Percentiles rank a stretch among this genome's conserved stretches.
Conservation (phyloP, 2,329 filamentous ascomycete genomes). For the Fusarium mangiferae region DNA sequence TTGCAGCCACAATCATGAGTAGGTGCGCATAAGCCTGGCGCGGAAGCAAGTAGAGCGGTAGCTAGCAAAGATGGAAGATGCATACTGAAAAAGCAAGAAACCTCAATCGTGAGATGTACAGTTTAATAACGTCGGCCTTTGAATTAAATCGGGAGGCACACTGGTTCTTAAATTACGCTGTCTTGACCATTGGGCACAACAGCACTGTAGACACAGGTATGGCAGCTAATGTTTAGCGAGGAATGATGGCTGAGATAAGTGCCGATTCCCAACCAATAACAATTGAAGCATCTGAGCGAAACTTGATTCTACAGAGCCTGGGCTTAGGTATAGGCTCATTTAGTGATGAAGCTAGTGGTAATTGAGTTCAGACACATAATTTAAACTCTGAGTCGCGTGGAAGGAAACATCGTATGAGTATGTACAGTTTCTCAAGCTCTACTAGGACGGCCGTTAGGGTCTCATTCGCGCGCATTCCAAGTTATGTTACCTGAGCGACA, state of each 20-base stretch:
- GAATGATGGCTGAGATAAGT: background rate
- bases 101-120: accelerated
- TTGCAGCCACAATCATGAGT: background rate
- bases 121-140: accelerated
- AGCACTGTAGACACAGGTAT: too few species aligned
- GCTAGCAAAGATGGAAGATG: accelerated
- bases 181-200: background rate
- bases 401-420: accelerated
- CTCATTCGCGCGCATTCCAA: background rate
- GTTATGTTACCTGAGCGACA: accelerated
- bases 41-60: background rate
- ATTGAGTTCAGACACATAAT: background rate
- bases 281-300: accelerated
- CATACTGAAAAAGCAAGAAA: background rate
- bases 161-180: background rate
- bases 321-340: accelerated
- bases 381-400: background rate
- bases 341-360: too few species aligned
- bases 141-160: background rate
- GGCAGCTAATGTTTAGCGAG: background rate
- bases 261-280: background rate
- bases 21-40: accelerated
- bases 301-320: too few species aligned
- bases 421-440: accelerated
- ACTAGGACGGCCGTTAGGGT: background rate